Percentiles rank a stretch among this genome's conserved stretches.
Conservation (phyloP, 116 monocot genomes). For the Zostera marina region DNA sequence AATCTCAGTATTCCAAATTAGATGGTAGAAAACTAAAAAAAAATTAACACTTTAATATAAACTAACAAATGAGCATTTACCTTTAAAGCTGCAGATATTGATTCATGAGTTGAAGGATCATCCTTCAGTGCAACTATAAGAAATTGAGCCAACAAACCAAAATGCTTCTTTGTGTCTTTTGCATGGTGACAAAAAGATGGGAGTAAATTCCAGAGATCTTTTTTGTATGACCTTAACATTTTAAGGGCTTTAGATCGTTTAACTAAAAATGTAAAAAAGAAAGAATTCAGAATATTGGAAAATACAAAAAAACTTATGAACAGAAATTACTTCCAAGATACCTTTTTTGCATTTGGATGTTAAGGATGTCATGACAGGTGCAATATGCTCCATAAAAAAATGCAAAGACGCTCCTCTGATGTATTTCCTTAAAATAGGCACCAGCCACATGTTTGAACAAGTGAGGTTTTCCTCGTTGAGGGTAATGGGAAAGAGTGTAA, state of each 20-base stretch:
- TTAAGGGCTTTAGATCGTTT: slow-evolving; percentile 16
- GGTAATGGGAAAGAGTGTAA: slow-evolving; percentile 44
- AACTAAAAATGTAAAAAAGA: slow-evolving; percentile 16
- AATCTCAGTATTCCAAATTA: neutral
- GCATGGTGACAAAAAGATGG: slow-evolving; percentile 78
- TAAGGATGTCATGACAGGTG: slow-evolving; percentile 35
- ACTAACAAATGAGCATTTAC: slow-evolving; percentile 10
- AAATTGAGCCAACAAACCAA: slow-evolving; percentile 32
- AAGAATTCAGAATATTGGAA: neutral
- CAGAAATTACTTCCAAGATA: slow-evolving; percentile 8
- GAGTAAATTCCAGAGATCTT: slow-evolving; percentile 65
- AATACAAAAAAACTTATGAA: neutral
- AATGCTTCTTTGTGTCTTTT: slow-evolving; percentile 32
- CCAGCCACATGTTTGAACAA: slow-evolving; percentile 69
- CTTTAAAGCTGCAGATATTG: slow-evolving; percentile 42
- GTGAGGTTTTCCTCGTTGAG: slow-evolving; percentile 25
- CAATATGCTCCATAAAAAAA: slow-evolving; percentile 57
- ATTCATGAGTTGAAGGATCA: slow-evolving; percentile 40
- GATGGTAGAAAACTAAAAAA: neutral
- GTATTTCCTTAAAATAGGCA: slow-evolving; percentile 77
- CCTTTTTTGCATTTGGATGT: slow-evolving; percentile 31
- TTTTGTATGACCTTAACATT: slow-evolving; percentile 18
- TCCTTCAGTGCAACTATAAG: slow-evolving; percentile 28
- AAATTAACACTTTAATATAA: neutral
- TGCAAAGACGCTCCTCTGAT: slow-evolving; percentile 41